Conservation (phyloP, 140 eudicot genomes). For the Flaveria floridana region DNA sequence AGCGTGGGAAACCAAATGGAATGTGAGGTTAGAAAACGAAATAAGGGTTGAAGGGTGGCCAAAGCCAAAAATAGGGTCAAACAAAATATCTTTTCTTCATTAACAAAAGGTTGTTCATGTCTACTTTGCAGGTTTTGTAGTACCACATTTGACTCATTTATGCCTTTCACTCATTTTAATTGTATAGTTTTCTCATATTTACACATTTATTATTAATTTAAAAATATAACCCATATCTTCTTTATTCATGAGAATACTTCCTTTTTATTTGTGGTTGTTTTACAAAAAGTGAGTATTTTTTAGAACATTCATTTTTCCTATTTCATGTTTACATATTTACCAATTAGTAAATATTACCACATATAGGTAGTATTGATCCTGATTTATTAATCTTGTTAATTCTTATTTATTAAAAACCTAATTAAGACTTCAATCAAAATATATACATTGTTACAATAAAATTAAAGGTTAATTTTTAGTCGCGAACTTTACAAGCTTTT, state of each 20-base stretch:
- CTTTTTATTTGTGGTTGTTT: too few species aligned
- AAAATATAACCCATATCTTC: not conserved
- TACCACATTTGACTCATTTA: constrained; percentile 29
- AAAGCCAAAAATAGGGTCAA: constrained; percentile 32
- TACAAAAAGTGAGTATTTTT: not conserved
- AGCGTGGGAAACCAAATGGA: not conserved
- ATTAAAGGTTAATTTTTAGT: too few species aligned
- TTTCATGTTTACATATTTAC: not conserved
- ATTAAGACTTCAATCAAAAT: too few species aligned
- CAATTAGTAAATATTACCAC: too few species aligned
- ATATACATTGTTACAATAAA: too few species aligned
- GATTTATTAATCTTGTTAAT: too few species aligned
- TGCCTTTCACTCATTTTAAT: constrained; percentile 1
- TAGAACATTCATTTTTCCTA: not conserved
- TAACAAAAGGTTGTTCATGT: constrained; percentile 31
- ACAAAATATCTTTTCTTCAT: constrained; percentile 22
- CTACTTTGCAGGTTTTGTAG: constrained; percentile 32
- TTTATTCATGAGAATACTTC: not conserved
- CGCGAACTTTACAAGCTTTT: too few species aligned
- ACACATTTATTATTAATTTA: too few species aligned
- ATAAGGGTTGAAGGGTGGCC: constrained; percentile 22
- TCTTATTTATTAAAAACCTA: too few species aligned
- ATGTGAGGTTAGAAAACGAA: constrained; percentile 5
- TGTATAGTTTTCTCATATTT: not conserved
- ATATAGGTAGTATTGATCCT: too few species aligned